phyloP scores from a whole-genome alignment of 2,329 filamentous ascomycete species.

The Anisogramma anomala region DNA sequence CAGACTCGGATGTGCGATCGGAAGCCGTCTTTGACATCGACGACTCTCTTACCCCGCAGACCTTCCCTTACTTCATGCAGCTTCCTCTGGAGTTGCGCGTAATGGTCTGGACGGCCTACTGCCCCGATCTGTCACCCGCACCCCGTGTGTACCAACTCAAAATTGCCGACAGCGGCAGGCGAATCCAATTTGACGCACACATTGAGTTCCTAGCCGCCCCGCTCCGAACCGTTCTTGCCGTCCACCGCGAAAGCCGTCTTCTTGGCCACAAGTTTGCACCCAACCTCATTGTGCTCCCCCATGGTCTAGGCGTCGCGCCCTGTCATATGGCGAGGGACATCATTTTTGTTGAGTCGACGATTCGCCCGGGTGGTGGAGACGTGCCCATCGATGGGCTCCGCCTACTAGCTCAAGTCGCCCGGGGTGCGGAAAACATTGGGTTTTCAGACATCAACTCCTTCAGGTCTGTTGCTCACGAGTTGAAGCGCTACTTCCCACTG shows the following conservation, averaged over 20 bases:
- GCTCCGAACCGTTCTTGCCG: constrained; percentile 23
- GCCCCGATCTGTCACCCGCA: constrained; percentile 19
- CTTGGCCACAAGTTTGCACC: constrained; percentile 24
- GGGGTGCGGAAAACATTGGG: too few species aligned
- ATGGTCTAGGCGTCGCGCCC: constrained; percentile 18
- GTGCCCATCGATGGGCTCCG: too few species aligned
- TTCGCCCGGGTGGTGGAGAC: too few species aligned
- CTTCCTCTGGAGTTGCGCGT: constrained; percentile 26
- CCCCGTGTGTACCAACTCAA: constrained; percentile 22
- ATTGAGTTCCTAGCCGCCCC: constrained; percentile 21
- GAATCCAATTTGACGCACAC: constrained; percentile 11
- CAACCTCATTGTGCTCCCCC: constrained; percentile 22
- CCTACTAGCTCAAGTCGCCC: neutral
- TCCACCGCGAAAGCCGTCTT: constrained; percentile 26
- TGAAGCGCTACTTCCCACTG: constrained; percentile 3
- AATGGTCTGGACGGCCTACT: constrained; percentile 25
- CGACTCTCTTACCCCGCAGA: neutral
- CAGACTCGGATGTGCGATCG: neutral
- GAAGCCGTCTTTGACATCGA: neutral
- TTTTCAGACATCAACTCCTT: too few species aligned
- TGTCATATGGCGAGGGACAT: constrained; percentile 25
- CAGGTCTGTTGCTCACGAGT: too few species aligned
- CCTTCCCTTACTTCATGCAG: constrained; percentile 19
- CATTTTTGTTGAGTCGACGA: constrained; percentile 19
- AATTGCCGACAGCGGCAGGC: neutral